A percentile compares a stretch with the other conserved stretches of the same genome.
Evolutionary conservation across 2,329 filamentous ascomycete genomes (phyloP).

Genomic region (Chrysoporthe cubensis): DNA sequence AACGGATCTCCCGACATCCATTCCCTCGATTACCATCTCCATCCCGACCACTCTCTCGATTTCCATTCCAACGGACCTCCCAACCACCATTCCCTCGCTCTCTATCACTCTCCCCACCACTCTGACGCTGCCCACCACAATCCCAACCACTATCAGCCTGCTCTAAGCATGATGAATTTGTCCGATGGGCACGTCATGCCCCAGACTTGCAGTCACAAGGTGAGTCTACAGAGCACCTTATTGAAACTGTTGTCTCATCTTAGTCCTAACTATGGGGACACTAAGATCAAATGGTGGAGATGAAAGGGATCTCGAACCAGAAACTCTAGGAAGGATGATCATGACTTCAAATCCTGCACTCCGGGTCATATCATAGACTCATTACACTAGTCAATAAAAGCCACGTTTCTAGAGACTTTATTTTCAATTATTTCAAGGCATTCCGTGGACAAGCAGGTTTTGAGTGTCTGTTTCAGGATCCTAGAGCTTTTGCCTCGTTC

Average conservation of each 20-base stretch:
- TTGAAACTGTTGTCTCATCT: not conserved
- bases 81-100: not conserved
- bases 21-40: not conserved
- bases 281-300: not conserved
- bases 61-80: not conserved
- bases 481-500: too few species aligned
- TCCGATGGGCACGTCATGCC: not conserved
- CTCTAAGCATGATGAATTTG: not conserved
- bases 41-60: not conserved
- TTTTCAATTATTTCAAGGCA: too few species aligned
- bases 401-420: not conserved
- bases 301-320: not conserved
- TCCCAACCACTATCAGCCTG: constrained; percentile 5
- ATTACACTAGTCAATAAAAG: not conserved
- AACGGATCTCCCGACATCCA: not conserved
- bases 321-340: not conserved
- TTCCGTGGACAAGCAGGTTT: not conserved
- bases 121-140: not conserved
- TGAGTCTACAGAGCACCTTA: not conserved
- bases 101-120: not conserved
- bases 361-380: not conserved
- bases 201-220: not conserved
- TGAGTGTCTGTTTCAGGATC: not conserved
- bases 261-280: not conserved
- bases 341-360: not conserved